Evolutionary conservation across 257 asterid species (phyloP), one percentile per base, ranked within the genome.

Genomic region (Datura wrightii): DNA sequence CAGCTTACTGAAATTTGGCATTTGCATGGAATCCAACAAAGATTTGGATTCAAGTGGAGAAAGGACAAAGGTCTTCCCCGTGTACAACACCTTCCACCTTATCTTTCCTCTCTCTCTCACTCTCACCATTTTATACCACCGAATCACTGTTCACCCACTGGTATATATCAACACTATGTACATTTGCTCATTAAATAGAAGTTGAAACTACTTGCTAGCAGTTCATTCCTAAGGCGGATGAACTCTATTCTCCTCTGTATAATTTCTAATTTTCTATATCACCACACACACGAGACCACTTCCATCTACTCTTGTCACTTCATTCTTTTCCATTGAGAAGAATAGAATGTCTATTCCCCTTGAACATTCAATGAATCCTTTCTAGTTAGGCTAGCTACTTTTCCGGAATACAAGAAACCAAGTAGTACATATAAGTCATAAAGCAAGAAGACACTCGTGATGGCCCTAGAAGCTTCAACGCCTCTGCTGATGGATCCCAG

Each of bases 81-180:
- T 74, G 82, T 88, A 87, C 90, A 88, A 87, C 90, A 88, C 90
- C 89, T 86, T 82, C 89, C 80, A 80, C 87, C 90, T 85, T 87
- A 86, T 88, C 90, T 70, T 88, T 84, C 89, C 42, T 39, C 42
- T 39, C 42, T 39, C 42, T 39, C 42, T 79, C 90, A 87, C 88
- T 86, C 24, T 69, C 39, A 87, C 83, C 79, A 72, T 89, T 78
- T 85, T 84, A 65, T 85, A 81, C 87, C 90, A 90, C 91, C 94
- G 88, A 87, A 88, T 24, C 82, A 71, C 78, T 36, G 53, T 41
- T 69, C 82, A 60, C 83, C 83, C 5, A 19, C 58, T n/a, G 80
- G 39, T 85, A 82, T 70, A 42, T 65, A 74, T 52, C 80, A 54
- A 48, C 88, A 69, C 85, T 80, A 80, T 24, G 39, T 8, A 72